Evolutionary conservation across 1,139 yeast species (phyloP).

Genomic region (Yamadazyma oceani): DNA sequence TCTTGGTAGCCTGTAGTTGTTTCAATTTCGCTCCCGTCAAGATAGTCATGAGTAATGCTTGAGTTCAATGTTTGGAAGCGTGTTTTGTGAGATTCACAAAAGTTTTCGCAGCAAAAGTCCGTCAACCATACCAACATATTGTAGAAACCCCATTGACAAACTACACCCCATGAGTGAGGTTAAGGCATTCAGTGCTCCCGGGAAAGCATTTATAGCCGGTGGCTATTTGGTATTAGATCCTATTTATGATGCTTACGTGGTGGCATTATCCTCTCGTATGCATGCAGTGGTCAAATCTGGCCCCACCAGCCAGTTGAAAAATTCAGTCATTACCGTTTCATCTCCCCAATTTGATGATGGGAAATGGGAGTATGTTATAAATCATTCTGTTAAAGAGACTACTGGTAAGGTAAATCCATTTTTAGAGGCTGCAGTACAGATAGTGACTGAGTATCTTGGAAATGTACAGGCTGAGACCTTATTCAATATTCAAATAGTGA

Average conservation of each 20-base stretch:
- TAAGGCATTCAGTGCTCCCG: conserved; percentile 80
- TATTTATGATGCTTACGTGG: conserved; percentile 69
- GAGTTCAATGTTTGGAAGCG: background rate
- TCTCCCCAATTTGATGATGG: conserved; percentile 83
- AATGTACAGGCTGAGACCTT: conserved; percentile 18
- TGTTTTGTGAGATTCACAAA: background rate
- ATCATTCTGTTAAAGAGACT: conserved; percentile 20
- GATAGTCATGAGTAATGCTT: conserved; percentile 5
- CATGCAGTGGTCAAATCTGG: conserved; percentile 57
- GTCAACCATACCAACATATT: conserved; percentile 1
- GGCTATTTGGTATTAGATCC: conserved; percentile 91
- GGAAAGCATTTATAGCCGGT: conserved; percentile 91
- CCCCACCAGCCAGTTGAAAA: background rate
- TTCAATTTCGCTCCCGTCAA: conserved; percentile 14
- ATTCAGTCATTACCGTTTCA: conserved; percentile 6
- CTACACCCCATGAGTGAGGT: conserved; percentile 1
- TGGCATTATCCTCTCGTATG: conserved; percentile 89
- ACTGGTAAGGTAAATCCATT: conserved; percentile 64
- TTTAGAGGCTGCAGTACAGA: conserved; percentile 59
- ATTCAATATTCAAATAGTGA: conserved; percentile 46
- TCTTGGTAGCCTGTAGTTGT: conserved; percentile 33
- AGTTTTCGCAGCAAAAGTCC: background rate
- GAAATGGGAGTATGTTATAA: conserved; percentile 58
- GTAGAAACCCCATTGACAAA: background rate
- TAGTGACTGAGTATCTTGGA: conserved; percentile 53